Evolutionary conservation across 208 protist species (phyloP), one percentile per base, ranked within the genome.

Genomic region (Crithidia acanthocephali): DNA sequence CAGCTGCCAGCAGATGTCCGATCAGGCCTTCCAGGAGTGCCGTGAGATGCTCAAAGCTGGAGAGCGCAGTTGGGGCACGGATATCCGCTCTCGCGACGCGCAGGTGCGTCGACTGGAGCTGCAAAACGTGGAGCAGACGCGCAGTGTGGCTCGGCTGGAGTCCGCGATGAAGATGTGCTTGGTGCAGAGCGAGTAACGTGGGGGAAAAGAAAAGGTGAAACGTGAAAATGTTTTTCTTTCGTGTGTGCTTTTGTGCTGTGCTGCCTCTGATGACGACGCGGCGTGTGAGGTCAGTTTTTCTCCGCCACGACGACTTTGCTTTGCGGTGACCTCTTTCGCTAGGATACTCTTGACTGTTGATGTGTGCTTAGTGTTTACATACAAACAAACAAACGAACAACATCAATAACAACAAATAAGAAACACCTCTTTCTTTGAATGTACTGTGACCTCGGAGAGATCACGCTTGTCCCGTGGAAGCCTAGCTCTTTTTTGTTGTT

Each of bases 91-190:
- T 4, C 86, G 91, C 23, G 88, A 96, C 58, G 79, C 73, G 35
- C 83, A 88, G 68, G 84, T 93, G 58, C 84, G 89, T 16, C 71
- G 84, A 16, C 74, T 96, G n/a, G 83, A 96, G 76, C 74, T 96
- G 27, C 91, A 96, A 42, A 94, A 94, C 57, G 91, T 96, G 37
- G 88, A 96, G 79, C 91, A 96, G 72, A 93, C 91, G 2, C 82
- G 89, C 18, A 94, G 87, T 52, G 86, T 96, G 44, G 87, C 83
- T 0, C 85, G 91, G 1, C 74, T 96, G 2, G 89, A 93, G 59
- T 68, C 83, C 0, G 85, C 91, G 1, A 92, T 96, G 91, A 91
- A 92, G 72, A 83, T 84, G 67, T 96, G 91, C 68, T 63, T 93
- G 1, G 64, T 84, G 1, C 84, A 79, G 74, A 65, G 50, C 33